Percentiles rank a stretch among this genome's conserved stretches.
These are phyloP conservation scores for Didymella glomerata DNA, from an alignment of 2,329 filamentous ascomycete species.

Conservation along the genomic window DNA sequence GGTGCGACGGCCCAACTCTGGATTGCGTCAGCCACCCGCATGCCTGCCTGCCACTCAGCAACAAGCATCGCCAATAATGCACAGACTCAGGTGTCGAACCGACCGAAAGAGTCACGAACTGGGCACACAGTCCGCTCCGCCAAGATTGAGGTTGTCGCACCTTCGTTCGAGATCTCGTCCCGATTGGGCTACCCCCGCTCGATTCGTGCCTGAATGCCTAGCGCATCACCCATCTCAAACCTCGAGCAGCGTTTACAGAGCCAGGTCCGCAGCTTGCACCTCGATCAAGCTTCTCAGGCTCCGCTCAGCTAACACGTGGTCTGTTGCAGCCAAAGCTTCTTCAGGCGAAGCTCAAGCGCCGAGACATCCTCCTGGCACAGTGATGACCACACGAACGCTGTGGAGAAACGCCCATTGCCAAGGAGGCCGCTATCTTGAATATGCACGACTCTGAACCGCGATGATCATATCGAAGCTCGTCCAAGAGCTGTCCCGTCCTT, in stretches of 20 bases:
- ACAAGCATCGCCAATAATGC: slow-evolving; percentile 26
- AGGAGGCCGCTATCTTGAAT: slow-evolving; percentile 5
- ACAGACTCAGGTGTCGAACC: slow-evolving; percentile 15
- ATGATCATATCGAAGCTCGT: slow-evolving; percentile 26
- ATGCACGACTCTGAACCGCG: slow-evolving; percentile 25
- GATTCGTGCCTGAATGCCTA: slow-evolving; percentile 30
- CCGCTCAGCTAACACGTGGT: slow-evolving; percentile 37
- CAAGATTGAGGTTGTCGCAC: slow-evolving; percentile 39
- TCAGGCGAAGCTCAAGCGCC: slow-evolving; percentile 40
- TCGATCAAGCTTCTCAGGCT: slow-evolving; percentile 34
- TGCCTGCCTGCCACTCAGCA: slow-evolving; percentile 28
- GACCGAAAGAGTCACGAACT: slow-evolving; percentile 30
- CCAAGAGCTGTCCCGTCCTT: slow-evolving; percentile 8
- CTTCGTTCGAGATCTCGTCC: slow-evolving; percentile 36
- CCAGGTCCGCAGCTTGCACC: slow-evolving; percentile 18
- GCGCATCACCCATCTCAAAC: slow-evolving; percentile 31
- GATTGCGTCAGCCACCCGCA: slow-evolving; percentile 29
- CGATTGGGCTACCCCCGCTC: slow-evolving; percentile 27
- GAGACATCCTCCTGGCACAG: slow-evolving; percentile 26
- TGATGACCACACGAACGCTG: slow-evolving; percentile 31
- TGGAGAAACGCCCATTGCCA: slow-evolving; percentile 36
- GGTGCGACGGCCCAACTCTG: slow-evolving; percentile 31
- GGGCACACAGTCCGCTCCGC: slow-evolving; percentile 8
- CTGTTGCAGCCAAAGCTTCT: slow-evolving; percentile 45
- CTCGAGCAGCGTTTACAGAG: slow-evolving; percentile 20